Conservation (phyloP, 2,329 filamentous ascomycete genomes). For the Alternaria gansuensis region DNA sequence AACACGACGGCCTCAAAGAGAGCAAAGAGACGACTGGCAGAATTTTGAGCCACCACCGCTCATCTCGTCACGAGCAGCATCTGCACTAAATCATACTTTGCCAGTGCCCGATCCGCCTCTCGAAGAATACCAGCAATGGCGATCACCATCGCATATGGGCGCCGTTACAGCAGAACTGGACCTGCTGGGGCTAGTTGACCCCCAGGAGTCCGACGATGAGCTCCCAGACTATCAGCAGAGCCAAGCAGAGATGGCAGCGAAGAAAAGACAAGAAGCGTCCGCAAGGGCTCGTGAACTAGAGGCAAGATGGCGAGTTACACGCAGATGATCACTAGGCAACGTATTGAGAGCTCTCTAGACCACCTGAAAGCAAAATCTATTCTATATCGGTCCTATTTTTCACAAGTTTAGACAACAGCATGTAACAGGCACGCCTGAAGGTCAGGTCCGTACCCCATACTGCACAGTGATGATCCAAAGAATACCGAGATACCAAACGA, state of each 20-base stretch:
- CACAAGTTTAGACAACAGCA: neutral
- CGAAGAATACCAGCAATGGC: conserved; percentile 27
- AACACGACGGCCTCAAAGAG: conserved; percentile 16
- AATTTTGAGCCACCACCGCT: conserved; percentile 34
- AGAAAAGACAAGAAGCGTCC: conserved; percentile 53
- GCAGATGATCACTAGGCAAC: conserved; percentile 6
- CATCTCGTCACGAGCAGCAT: conserved; percentile 20
- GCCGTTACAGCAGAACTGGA: conserved; percentile 45
- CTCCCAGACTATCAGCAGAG: conserved; percentile 59
- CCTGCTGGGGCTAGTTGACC: conserved; percentile 43
- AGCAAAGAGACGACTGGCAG: conserved; percentile 38
- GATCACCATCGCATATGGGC: conserved; percentile 33
- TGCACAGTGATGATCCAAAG: neutral
- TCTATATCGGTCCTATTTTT: neutral
- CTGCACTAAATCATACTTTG: conserved; percentile 21
- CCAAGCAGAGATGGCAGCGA: conserved; percentile 57
- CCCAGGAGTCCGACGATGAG: conserved; percentile 49
- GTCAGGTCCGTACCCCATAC: neutral
- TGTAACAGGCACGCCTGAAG: too few species aligned
- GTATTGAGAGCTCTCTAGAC: neutral
- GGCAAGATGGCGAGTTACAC: conserved; percentile 51
- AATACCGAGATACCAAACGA: neutral
- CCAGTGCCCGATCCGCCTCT: conserved; percentile 13
- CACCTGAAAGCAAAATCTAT: neutral
- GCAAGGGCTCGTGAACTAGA: conserved; percentile 58